Conservation (phyloP, 2,329 filamentous ascomycete genomes). For the Tolypocladium paradoxum region DNA sequence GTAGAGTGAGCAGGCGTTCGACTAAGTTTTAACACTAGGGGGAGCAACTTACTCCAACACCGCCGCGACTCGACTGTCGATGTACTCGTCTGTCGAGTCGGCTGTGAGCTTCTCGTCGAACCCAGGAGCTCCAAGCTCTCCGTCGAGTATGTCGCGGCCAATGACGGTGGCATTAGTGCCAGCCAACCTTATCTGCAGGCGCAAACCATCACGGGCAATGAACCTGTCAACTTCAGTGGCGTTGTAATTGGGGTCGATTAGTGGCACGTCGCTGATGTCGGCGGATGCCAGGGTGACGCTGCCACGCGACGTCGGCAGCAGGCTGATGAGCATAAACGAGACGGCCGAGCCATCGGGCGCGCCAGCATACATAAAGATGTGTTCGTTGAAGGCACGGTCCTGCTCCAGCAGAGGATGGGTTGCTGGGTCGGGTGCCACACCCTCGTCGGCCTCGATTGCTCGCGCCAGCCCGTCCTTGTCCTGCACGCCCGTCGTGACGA, state of each 20-base stretch:
- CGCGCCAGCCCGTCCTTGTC: conserved; percentile 20
- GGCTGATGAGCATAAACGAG: conserved; percentile 8
- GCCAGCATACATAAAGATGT: conserved; percentile 9
- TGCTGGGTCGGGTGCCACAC: conserved; percentile 15
- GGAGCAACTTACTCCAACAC: neutral
- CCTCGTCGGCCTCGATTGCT: too few relatives aligned
- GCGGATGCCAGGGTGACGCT: conserved; percentile 12
- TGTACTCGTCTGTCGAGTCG: conserved; percentile 15
- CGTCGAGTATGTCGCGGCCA: conserved; percentile 11
- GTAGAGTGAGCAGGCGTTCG: neutral
- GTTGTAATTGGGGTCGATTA: conserved; percentile 19
- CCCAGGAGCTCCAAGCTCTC: conserved; percentile 8
- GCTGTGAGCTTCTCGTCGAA: conserved; percentile 9
- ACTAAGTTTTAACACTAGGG: neutral
- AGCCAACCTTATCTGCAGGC: conserved; percentile 11
- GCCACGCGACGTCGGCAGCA: conserved; percentile 17
- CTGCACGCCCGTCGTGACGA: too few relatives aligned
- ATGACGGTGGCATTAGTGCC: conserved; percentile 6
- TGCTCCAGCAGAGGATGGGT: conserved; percentile 20
- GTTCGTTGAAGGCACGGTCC: conserved; percentile 9
- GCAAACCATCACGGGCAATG: conserved; percentile 11
- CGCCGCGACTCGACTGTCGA: conserved; percentile 13
- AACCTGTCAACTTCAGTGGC: conserved; percentile 19
- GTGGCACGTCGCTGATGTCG: conserved; percentile 8
- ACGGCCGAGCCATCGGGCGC: conserved; percentile 11